These are phyloP conservation scores for Jaapia argillacea DNA, from an alignment of 768 basidiomycete genomes.

Conservation along the genomic window DNA sequence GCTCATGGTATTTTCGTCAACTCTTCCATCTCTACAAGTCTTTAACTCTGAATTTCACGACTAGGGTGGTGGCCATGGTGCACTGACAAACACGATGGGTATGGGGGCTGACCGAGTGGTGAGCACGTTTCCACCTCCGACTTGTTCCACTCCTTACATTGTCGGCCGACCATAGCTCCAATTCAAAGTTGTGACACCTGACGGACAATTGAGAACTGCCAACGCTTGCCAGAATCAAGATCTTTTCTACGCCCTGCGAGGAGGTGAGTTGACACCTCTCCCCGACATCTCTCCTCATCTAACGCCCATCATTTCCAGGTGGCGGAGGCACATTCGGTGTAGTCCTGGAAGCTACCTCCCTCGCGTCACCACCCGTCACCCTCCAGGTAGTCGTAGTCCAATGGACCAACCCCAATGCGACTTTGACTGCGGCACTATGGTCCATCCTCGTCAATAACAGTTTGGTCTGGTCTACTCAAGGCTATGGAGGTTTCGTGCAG, in stretches of 20 bases:
- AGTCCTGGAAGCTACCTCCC: conserved; percentile 7
- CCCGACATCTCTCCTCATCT: neutral
- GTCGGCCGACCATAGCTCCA: no score
- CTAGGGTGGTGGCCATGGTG: neutral
- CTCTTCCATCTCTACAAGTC: neutral
- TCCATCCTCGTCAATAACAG: conserved; percentile 27
- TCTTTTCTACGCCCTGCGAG: conserved; percentile 43
- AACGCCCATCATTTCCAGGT: no score
- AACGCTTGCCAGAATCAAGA: conserved; percentile 39
- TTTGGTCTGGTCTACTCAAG: conserved; percentile 31
- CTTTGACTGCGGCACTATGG: conserved; percentile 16
- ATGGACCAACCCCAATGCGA: neutral
- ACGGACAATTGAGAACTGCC: conserved; percentile 1
- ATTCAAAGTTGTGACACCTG: neutral
- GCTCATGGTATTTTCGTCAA: neutral
- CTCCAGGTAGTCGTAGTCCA: conserved; percentile 7
- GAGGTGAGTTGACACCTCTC: conserved; percentile 19
- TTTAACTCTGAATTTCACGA: neutral
- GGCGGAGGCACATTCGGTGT: conserved; percentile 14
- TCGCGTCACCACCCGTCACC: conserved; percentile 6
- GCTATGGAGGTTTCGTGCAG: conserved; percentile 37
- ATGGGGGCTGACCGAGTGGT: neutral
- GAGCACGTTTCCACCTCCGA: no score
- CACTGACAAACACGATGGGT: neutral
- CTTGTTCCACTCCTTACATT: no score